Percentiles rank a stretch among this genome's conserved stretches.
phyloP scores from a whole-genome alignment of 345 rosid genomes.

The Euphorbia pulcherrima region DNA sequence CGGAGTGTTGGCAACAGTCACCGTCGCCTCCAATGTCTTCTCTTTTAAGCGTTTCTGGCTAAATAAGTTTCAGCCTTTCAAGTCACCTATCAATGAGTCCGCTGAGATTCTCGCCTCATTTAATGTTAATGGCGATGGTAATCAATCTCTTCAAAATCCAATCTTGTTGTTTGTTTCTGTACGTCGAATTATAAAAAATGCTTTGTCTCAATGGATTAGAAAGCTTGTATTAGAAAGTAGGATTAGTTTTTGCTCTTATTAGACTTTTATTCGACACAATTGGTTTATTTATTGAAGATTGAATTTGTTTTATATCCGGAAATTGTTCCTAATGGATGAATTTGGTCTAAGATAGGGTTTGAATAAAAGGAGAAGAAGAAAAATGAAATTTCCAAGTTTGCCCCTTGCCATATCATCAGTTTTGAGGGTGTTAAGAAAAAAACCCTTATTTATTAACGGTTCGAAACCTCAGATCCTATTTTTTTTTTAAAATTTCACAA shows the following conservation, averaged over 20 bases:
- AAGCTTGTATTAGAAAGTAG: background rate
- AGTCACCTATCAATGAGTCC: constrained; percentile 74
- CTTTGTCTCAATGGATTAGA: background rate
- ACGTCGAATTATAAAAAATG: background rate
- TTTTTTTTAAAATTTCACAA: too few species aligned
- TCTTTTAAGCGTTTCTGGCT: constrained; percentile 69
- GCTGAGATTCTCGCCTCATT: constrained; percentile 69
- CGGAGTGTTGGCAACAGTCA: constrained; percentile 54
- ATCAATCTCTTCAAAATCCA: background rate
- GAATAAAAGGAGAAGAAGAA: too few species aligned
- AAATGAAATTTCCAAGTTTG: too few species aligned
- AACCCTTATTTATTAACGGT: too few species aligned
- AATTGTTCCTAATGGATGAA: too few species aligned
- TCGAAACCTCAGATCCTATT: too few species aligned
- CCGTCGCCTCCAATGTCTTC: constrained; percentile 71
- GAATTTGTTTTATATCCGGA: too few species aligned
- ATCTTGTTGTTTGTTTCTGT: background rate
- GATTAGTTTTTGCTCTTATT: background rate
- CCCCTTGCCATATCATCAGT: too few species aligned
- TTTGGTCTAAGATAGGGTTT: too few species aligned
- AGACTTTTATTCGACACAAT: too few species aligned
- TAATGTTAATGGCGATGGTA: constrained; percentile 38
- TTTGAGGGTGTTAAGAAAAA: too few species aligned
- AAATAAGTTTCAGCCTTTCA: constrained; percentile 44
- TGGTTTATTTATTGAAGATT: too few species aligned